phyloP scores from a whole-genome alignment of 441 rosid genomes.

The Erysimum cheiri region DNA sequence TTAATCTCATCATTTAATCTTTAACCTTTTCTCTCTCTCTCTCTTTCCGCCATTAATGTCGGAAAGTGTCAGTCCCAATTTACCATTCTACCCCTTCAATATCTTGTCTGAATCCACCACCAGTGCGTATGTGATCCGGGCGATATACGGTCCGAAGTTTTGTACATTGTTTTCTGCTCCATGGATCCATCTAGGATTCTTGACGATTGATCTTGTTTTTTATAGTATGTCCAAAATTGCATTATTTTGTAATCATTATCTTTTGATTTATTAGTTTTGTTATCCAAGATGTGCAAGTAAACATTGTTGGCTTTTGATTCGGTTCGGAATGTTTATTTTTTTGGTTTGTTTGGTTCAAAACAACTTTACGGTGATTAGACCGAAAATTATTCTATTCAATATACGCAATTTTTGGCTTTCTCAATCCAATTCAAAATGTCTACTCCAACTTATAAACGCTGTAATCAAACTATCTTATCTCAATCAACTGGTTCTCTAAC shows the following conservation, averaged over 20 bases:
- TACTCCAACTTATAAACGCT: not conserved
- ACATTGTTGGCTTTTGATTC: not conserved
- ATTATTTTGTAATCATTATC: not conserved
- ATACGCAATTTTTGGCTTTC: not conserved
- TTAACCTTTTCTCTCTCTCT: constrained; percentile 24
- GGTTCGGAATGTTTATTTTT: not conserved
- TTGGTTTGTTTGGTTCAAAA: not conserved
- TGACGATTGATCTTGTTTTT: not conserved
- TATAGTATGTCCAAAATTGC: not conserved
- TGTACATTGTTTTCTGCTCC: not conserved
- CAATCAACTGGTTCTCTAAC: not conserved
- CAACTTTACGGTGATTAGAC: not conserved
- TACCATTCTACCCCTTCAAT: constrained; percentile 15
- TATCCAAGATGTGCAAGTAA: not conserved
- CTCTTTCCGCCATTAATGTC: constrained; percentile 49
- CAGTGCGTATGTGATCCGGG: not conserved
- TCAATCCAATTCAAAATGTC: not conserved
- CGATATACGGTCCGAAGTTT: not conserved
- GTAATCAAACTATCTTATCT: not conserved
- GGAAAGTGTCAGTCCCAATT: constrained; percentile 43
- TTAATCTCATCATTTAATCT: constrained; percentile 25
- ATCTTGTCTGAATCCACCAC: constrained; percentile 2
- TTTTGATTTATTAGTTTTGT: not conserved
- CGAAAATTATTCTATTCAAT: not conserved
- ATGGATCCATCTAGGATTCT: constrained; percentile 5